phyloP scores from a whole-genome alignment of 768 basidiomycete species.

The Mycena rosella region DNA sequence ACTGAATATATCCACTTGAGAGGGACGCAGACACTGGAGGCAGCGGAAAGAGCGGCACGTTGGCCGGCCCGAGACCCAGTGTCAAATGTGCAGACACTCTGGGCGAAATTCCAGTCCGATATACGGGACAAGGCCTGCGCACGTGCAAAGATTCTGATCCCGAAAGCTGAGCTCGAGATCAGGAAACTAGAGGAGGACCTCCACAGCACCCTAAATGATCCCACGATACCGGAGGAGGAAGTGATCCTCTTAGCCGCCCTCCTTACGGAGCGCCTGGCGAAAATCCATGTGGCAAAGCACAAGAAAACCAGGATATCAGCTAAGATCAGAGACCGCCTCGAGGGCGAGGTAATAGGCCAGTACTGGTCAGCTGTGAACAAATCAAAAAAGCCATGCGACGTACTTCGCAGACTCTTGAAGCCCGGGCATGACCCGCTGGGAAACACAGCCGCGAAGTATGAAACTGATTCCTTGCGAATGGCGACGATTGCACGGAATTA shows the following conservation, averaged over 20 bases:
- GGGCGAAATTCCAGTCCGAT: not conserved
- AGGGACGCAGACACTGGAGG: conserved; percentile 42
- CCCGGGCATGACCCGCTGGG: not conserved
- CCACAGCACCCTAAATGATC: not conserved
- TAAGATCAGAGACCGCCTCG: conserved; percentile 12
- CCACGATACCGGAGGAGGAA: not conserved
- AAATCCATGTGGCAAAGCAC: not conserved
- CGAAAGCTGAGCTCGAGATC: conserved; percentile 3
- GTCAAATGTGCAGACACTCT: not conserved
- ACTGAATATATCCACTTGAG: conserved; percentile 24
- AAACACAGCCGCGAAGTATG: not conserved
- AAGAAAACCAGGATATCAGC: not conserved
- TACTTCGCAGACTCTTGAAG: too few relatives aligned
- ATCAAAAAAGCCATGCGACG: too few relatives aligned
- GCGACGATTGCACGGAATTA: conserved; percentile 10
- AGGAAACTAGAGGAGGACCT: not conserved
- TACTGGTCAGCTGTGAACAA: conserved; percentile 15
- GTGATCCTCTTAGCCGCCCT: not conserved
- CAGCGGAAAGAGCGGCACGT: conserved; percentile 35
- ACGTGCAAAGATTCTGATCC: conserved; percentile 16
- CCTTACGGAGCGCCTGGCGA: conserved; percentile 3
- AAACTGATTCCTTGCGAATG: conserved; percentile 4
- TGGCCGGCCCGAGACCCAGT: conserved; percentile 3
- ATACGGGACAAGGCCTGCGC: conserved; percentile 2
- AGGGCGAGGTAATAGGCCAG: conserved; percentile 19